Conservation (phyloP, 2,329 filamentous ascomycete genomes). For the Didymella lethalis region DNA sequence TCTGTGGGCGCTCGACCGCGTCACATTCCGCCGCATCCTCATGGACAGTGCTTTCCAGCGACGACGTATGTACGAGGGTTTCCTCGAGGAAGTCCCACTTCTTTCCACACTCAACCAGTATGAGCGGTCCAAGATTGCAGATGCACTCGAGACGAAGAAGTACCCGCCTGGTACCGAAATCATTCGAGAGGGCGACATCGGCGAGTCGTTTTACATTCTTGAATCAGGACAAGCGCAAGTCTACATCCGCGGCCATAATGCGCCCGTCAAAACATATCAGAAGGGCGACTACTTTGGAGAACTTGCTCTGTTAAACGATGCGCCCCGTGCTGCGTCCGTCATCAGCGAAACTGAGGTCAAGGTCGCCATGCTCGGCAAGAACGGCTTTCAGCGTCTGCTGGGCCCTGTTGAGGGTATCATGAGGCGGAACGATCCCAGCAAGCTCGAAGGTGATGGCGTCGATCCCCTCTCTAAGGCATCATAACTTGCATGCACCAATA, state of each 20-base stretch:
- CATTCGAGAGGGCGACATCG: slow-evolving; percentile 89
- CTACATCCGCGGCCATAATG: slow-evolving; percentile 75
- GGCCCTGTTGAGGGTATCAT: slow-evolving; percentile 95
- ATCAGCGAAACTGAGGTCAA: slow-evolving; percentile 87
- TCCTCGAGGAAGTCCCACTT: slow-evolving; percentile 91
- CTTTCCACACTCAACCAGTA: slow-evolving; percentile 85
- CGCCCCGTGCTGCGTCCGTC: slow-evolving; percentile 89
- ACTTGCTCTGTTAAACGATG: slow-evolving; percentile 90
- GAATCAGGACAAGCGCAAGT: slow-evolving; percentile 88
- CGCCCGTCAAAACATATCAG: slow-evolving; percentile 79
- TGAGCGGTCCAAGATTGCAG: slow-evolving; percentile 96
- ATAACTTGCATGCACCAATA: slow-evolving; percentile 20
- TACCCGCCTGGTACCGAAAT: slow-evolving; percentile 81
- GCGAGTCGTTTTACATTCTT: slow-evolving; percentile 89
- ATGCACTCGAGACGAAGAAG: slow-evolving; percentile 91
- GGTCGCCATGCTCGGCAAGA: slow-evolving; percentile 89
- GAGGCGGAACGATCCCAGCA: slow-evolving; percentile 73
- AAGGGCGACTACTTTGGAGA: slow-evolving; percentile 99
- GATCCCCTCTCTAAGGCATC: slow-evolving; percentile 63
- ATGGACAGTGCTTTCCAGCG: slow-evolving; percentile 98
- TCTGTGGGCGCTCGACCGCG: slow-evolving; percentile 91
- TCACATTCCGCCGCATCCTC: slow-evolving; percentile 96
- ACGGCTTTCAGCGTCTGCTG: slow-evolving; percentile 90
- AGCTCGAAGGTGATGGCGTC: slow-evolving; percentile 58
- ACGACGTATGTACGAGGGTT: slow-evolving; percentile 95